Evolutionary conservation across 176 grass and related monocot genomes (phyloP), one percentile per base, ranked within the genome.

Genomic region (Aechmea fasciata): DNA sequence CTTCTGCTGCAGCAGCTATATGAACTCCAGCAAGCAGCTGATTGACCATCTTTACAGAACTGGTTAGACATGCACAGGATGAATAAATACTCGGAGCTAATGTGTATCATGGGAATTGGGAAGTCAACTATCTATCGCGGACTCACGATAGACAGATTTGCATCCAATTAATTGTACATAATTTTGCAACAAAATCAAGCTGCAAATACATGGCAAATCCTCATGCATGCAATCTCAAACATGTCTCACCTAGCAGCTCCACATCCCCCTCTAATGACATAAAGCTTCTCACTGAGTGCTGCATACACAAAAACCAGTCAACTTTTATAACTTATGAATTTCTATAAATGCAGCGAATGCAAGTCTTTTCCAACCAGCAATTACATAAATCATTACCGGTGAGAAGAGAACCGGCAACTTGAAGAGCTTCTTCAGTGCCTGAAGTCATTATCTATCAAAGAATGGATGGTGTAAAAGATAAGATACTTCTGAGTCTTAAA

Each of bases 11-110:
- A 24, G 92, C 83, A 73, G 79, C 83, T 77, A 96, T 96, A 88
- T 96, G 92, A 69, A 96, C 88, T 63, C 92, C 92, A 81, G 92
- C 88, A 83, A 96, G 92, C 77, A 96, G 81, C 73, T 96, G 92
- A 78, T 96, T 96, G 48, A 96, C 92, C 92, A 96, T 96, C 80
- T 96, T 96, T 51, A 96, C 83, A 74, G 92, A 96, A 76, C 92
- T 96, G 87, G 71, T 68, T 61, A 91, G 28, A 73, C 81, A 70
- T 49, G 41, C 9, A 79, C 13, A 82, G 73, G 15, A 68, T 9
- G 51, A 13, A 67, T 69, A 71, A 63, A 9, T 1, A 20, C 22
- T 66, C 11, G 63, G 47, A 57, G 24, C 13, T 55, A 65, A 69
- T 9, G 18, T 59, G 69, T 50, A 49, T 73, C 63, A 80, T 14